Conservation (phyloP, 1,284 basidiomycete species). For the Trametes hirsuta region DNA sequence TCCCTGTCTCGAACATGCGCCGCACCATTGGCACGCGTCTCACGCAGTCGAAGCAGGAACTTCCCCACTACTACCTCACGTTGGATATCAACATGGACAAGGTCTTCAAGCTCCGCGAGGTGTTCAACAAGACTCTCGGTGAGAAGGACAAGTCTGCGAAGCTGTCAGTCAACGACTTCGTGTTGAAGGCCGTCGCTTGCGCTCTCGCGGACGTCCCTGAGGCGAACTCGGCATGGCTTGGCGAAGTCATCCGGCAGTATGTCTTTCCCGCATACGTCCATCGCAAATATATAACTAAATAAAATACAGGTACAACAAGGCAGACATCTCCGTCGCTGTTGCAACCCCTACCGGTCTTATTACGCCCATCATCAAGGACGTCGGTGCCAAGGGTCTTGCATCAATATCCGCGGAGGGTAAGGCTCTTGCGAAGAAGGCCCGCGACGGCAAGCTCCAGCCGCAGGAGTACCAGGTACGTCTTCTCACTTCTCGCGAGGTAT, state of each 20-base stretch:
- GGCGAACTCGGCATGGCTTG: constrained; percentile 97
- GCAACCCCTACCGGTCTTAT: constrained; percentile 96
- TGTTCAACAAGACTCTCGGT: constrained; percentile 90
- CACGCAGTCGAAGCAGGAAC: constrained; percentile 89
- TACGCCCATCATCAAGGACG: constrained; percentile 97
- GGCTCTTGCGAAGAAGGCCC: constrained; percentile 90
- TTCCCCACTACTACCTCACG: constrained; percentile 99
- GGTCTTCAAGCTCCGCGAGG: constrained; percentile 89
- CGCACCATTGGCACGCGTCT: constrained; percentile 91
- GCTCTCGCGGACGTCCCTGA: constrained; percentile 96
- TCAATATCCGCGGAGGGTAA: constrained; percentile 94
- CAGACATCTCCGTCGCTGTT: constrained; percentile 97
- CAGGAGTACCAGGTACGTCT: constrained; percentile 87
- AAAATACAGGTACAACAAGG: constrained; percentile 83
- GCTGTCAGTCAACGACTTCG: constrained; percentile 98
- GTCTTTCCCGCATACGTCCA: background rate
- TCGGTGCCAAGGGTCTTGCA: constrained; percentile 89
- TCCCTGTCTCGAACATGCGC: constrained; percentile 95
- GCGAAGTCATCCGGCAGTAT: constrained; percentile 93
- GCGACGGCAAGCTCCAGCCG: constrained; percentile 95
- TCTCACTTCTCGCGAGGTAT: background rate
- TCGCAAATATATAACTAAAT: background rate
- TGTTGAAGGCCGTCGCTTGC: constrained; percentile 93
- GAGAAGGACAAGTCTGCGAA: constrained; percentile 88
- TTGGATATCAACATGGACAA: constrained; percentile 98